Percentiles rank a stretch among this genome's conserved stretches.
Evolutionary conservation across 163 green algal species (phyloP).

Genomic region (Chloromonas sp.): DNA sequence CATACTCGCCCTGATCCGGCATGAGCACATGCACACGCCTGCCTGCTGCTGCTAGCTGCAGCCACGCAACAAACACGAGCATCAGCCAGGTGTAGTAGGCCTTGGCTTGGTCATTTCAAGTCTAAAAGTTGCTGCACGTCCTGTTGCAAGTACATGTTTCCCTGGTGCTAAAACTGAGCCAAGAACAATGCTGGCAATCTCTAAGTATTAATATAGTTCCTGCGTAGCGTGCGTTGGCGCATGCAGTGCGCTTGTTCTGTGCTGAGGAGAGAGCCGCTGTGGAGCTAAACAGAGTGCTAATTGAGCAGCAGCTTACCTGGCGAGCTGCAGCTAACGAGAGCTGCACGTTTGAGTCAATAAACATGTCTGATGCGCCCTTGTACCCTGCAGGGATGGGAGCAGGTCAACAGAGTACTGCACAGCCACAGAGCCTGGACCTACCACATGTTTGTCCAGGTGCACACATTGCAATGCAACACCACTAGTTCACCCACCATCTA

Average conservation of each 20-base stretch:
- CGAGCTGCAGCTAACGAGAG: slow-evolving; percentile 45
- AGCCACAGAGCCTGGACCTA: too few relatives aligned
- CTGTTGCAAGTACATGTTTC: too few relatives aligned
- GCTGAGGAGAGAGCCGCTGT: background rate
- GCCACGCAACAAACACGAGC: background rate
- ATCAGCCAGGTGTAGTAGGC: too few relatives aligned
- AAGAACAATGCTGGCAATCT: background rate
- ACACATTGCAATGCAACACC: background rate
- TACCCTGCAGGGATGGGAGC: slow-evolving; percentile 54
- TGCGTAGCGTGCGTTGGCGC: too few relatives aligned
- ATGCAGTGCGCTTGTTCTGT: too few relatives aligned
- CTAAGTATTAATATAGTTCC: background rate
- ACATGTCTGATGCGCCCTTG: slow-evolving; percentile 82
- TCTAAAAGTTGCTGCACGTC: too few relatives aligned
- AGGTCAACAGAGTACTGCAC: too few relatives aligned
- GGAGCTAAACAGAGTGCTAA: background rate
- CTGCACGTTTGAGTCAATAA: slow-evolving; percentile 90
- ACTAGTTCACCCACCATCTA: slow-evolving; percentile 52
- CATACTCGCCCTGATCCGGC: slow-evolving; percentile 69
- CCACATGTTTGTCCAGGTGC: background rate
- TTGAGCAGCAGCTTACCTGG: slow-evolving; percentile 28
- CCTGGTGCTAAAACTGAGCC: too few relatives aligned
- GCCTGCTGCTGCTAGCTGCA: slow-evolving; percentile 40
- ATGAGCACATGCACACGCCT: slow-evolving; percentile 58
- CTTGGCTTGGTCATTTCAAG: too few relatives aligned